Evolutionary conservation across 768 basidiomycete species (phyloP).

Genomic region (Trametes elegans): DNA sequence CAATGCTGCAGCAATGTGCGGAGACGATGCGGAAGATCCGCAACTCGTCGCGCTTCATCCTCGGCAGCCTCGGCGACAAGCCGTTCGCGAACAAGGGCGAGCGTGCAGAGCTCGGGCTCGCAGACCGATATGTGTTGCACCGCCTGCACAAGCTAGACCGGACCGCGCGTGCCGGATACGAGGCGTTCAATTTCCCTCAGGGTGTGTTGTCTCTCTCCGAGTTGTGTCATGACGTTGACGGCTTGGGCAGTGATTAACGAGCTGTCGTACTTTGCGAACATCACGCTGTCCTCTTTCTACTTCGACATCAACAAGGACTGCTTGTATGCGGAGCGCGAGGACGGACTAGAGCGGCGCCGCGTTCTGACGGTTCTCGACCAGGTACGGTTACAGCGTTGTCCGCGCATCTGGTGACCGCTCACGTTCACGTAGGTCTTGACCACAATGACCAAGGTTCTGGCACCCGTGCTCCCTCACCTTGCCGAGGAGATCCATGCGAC

Average conservation of each 20-base stretch:
- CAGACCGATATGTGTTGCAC: constrained; percentile 85
- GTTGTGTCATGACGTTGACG: neutral
- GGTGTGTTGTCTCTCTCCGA: constrained; percentile 43
- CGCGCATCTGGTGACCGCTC: constrained; percentile 21
- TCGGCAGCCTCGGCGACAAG: constrained; percentile 67
- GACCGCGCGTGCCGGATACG: constrained; percentile 65
- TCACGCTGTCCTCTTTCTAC: constrained; percentile 86
- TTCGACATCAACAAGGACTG: constrained; percentile 91
- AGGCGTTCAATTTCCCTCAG: constrained; percentile 75
- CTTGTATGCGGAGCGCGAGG: constrained; percentile 67
- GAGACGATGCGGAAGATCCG: constrained; percentile 82
- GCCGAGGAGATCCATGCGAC: constrained; percentile 79
- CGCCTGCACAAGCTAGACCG: constrained; percentile 74
- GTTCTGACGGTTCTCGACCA: constrained; percentile 71
- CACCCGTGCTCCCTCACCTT: constrained; percentile 87
- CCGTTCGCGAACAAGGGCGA: constrained; percentile 37
- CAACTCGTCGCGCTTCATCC: constrained; percentile 81
- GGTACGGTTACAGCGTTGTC: constrained; percentile 40
- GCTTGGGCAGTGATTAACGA: constrained; percentile 59
- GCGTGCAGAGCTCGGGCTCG: constrained; percentile 58
- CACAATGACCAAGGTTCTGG: constrained; percentile 67
- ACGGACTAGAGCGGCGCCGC: constrained; percentile 55
- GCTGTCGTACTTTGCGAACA: constrained; percentile 75
- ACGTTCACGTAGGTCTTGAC: constrained; percentile 50
- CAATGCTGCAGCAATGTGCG: constrained; percentile 67